A percentile compares a stretch with the other conserved stretches of the same genome.
Evolutionary conservation across 192 early-diverging fungal genomes (phyloP).

Genomic region (Spizellomyces sp.): DNA sequence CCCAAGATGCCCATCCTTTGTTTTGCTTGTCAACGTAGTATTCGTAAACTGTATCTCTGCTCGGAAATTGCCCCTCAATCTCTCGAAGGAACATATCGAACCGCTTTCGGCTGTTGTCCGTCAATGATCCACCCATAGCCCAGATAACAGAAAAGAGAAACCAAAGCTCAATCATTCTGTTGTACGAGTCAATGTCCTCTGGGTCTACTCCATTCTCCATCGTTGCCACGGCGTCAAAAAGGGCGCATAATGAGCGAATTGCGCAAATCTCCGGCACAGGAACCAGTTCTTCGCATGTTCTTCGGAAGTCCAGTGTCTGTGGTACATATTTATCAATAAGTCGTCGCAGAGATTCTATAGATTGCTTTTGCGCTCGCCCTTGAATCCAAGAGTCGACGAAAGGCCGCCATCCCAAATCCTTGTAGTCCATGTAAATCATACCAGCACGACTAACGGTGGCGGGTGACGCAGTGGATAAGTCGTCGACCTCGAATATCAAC

Average conservation of each 20-base stretch:
- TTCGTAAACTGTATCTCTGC: constrained; percentile 62
- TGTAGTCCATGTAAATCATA: constrained; percentile 65
- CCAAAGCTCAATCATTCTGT: constrained; percentile 60
- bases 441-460: constrained; percentile 61
- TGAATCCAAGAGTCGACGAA: constrained; percentile 56
- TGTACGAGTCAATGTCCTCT: constrained; percentile 47
- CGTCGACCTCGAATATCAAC: constrained; percentile 61
- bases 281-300: constrained; percentile 47
- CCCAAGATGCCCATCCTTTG: constrained; percentile 56
- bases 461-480: constrained; percentile 62
- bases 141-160: constrained; percentile 61
- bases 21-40: constrained; percentile 62
- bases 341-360: constrained; percentile 39
- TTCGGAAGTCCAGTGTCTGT: constrained; percentile 53
- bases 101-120: constrained; percentile 49
- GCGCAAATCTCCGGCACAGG: constrained; percentile 54
- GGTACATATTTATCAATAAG: constrained; percentile 56
- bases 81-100: constrained; percentile 65
- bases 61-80: constrained; percentile 62
- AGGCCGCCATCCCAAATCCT: constrained; percentile 55
- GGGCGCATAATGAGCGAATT: constrained; percentile 47
- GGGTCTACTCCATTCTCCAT: constrained; percentile 56
- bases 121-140: constrained; percentile 58
- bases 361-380: constrained; percentile 40
- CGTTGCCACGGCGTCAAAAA: constrained; percentile 54